Evolutionary conservation across 257 asterid genomes (phyloP), one percentile per base, ranked within the genome.

Genomic region (Solanum commersonii): DNA sequence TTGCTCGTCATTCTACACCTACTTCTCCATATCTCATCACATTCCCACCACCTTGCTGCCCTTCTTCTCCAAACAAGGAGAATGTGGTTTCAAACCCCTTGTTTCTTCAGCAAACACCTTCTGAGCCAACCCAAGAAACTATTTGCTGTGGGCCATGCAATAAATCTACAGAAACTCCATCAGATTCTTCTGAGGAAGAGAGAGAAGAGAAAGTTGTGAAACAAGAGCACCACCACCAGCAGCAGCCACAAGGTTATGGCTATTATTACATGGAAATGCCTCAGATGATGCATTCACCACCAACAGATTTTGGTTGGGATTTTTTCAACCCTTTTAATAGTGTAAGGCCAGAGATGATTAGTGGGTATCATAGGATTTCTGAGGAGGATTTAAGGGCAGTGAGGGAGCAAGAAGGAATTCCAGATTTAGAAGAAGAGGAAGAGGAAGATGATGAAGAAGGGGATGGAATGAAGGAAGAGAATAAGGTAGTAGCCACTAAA

Each of bases 241-340:
- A 29, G 23, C 89, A 86, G 16, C 91, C 89, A 4, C 87, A 89
- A 8, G 89, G 88, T 13, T 93, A 94, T 90, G 94, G 92, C 88
- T 94, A 95, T 89, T 96, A 90, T 85, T 95, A 94, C 90, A 91
- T 92, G 96, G 98, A 95, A 67, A 88, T 92, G 92, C 95, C 95
- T 86, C 93, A 84, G 13, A 11, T 93, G 65, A 38, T 90, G 94
- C 90, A 92, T 34, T 93, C 98, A 5, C 95, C 98, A 7, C 95
- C 93, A 87, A 90, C 92, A 89, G 98, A 94, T 90, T 95, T 92
- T 90, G 99, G 96, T 42, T 97, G 98, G 99, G 99, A 97, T 92
- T 97, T 97, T 86, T 97, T 96, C 33, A 95, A 96, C 91, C 99
- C 99, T 87, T 97, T 95, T 83, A 70, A 73, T 42, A 90, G 73